Evolutionary conservation across 352 stramenopile genomes (phyloP).

Genomic region (Pseudoperonospora humuli): DNA sequence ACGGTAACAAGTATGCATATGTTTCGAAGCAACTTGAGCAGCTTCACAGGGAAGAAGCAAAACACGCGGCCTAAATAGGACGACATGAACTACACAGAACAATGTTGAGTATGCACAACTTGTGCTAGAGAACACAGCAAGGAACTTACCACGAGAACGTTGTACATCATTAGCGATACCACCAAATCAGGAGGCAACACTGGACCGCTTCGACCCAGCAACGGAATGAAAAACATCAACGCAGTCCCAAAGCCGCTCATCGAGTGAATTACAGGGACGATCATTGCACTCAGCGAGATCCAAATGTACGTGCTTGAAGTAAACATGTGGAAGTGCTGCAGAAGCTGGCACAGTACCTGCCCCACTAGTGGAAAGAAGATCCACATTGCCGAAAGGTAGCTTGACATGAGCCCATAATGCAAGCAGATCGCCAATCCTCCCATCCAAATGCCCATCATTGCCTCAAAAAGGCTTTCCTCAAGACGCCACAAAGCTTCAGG

Average conservation of each 20-base stretch:
- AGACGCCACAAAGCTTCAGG: constrained; percentile 38
- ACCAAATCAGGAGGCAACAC: constrained; percentile 49
- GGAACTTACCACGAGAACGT: constrained; percentile 38
- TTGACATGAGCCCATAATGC: constrained; percentile 37
- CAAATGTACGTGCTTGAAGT: constrained; percentile 38
- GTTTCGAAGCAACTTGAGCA: constrained; percentile 36
- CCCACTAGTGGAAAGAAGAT: constrained; percentile 52
- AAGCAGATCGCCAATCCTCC: constrained; percentile 31
- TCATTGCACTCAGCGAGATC: constrained; percentile 38
- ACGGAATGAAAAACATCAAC: constrained; percentile 68
- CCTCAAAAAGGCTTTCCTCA: constrained; percentile 60
- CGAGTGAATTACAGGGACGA: constrained; percentile 55
- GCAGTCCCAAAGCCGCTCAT: constrained; percentile 46
- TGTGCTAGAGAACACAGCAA: not conserved
- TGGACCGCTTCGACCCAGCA: constrained; percentile 55
- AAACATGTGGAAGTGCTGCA: constrained; percentile 33
- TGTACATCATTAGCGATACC: constrained; percentile 37
- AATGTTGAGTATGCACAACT: constrained; percentile 12
- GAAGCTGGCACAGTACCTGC: constrained; percentile 30
- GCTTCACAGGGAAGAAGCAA: constrained; percentile 48
- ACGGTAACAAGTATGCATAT: constrained; percentile 30
- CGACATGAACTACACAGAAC: constrained; percentile 26
- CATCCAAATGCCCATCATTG: constrained; percentile 41
- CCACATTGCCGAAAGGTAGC: constrained; percentile 56
- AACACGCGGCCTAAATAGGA: constrained; percentile 64